phyloP scores from a whole-genome alignment of 352 stramenopile genomes.

The Pythium coloratum region DNA sequence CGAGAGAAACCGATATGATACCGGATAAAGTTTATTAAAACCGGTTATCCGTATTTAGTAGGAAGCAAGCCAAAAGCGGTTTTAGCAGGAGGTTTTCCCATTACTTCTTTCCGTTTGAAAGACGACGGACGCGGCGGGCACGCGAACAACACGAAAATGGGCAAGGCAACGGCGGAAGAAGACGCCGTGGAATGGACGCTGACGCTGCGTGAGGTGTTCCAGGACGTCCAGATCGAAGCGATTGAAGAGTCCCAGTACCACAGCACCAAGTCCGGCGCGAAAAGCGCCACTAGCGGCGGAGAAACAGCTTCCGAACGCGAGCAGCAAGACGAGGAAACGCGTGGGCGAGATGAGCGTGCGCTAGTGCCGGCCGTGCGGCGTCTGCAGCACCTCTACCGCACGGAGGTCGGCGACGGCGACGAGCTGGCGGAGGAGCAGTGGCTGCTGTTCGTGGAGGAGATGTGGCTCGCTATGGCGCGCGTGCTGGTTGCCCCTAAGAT shows the following conservation, averaged over 20 bases:
- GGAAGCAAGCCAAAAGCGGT: not conserved
- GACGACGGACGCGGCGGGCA: not conserved
- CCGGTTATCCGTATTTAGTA: not conserved
- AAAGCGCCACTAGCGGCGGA: slow-evolving; percentile 13
- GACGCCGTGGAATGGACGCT: slow-evolving; percentile 53
- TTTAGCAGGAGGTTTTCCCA: slow-evolving; percentile 19
- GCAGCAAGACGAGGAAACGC: slow-evolving; percentile 5
- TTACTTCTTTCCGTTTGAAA: slow-evolving; percentile 8
- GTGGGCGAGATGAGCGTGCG: slow-evolving; percentile 32
- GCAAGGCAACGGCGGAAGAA: slow-evolving; percentile 10
- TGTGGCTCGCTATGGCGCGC: slow-evolving; percentile 53
- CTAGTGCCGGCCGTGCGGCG: slow-evolving; percentile 52
- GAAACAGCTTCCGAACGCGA: slow-evolving; percentile 5
- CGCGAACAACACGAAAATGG: slow-evolving; percentile 13
- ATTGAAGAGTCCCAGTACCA: slow-evolving; percentile 49
- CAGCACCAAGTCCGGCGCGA: slow-evolving; percentile 19
- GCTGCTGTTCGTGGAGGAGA: slow-evolving; percentile 59
- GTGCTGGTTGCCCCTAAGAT: slow-evolving; percentile 49
- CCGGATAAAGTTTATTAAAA: not conserved
- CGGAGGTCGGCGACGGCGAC: slow-evolving; percentile 46
- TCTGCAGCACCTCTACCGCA: slow-evolving; percentile 44
- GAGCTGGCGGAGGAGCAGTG: slow-evolving; percentile 55
- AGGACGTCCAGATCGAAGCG: slow-evolving; percentile 64
- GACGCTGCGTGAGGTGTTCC: slow-evolving; percentile 58
- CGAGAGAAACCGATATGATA: not conserved